These are phyloP conservation scores for Hyaloscypha hepaticicola DNA, from an alignment of 495 filamentous ascomycete species.

Conservation along the genomic window DNA sequence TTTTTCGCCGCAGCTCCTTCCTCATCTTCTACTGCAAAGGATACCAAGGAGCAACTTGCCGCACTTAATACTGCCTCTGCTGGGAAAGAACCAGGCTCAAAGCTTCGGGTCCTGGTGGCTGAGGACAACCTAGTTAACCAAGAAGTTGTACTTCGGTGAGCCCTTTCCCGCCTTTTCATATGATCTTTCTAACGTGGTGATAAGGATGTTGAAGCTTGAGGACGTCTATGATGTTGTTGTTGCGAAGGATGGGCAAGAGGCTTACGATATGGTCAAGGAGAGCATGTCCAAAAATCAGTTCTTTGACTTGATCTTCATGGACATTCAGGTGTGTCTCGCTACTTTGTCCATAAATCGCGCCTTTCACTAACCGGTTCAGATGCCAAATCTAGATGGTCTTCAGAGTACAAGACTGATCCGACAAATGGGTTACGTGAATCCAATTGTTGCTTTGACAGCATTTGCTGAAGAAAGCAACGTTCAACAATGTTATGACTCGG, in stretches of 20 bases:
- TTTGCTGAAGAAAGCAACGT: constrained; percentile 90
- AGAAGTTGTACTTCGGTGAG: constrained; percentile 74
- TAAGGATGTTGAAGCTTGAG: constrained; percentile 54
- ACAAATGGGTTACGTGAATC: constrained; percentile 80
- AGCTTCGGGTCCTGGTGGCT: constrained; percentile 82
- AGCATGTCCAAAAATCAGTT: constrained; percentile 69
- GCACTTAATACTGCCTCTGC: constrained; percentile 49
- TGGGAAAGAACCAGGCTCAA: constrained; percentile 50
- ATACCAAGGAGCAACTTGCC: constrained; percentile 42
- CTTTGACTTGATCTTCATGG: constrained; percentile 91
- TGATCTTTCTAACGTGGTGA: constrained; percentile 30
- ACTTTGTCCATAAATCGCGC: constrained; percentile 8
- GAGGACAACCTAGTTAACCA: constrained; percentile 96
- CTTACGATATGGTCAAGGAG: constrained; percentile 78
- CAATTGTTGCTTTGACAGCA: constrained; percentile 88
- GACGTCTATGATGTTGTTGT: constrained; percentile 63
- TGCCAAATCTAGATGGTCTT: constrained; percentile 90
- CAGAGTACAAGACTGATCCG: constrained; percentile 86
- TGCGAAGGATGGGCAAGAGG: constrained; percentile 87
- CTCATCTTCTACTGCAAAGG: constrained; percentile 21
- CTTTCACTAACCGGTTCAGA: constrained; percentile 45
- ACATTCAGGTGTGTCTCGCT: constrained; percentile 52
- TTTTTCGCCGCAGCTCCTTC: constrained; percentile 62
- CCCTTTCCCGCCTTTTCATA: constrained; percentile 15
- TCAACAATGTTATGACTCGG: constrained; percentile 75